Percentiles rank a stretch among this genome's conserved stretches.
Evolutionary conservation across 805 yeast genomes (phyloP).

Genomic region (Candida insectalens): DNA sequence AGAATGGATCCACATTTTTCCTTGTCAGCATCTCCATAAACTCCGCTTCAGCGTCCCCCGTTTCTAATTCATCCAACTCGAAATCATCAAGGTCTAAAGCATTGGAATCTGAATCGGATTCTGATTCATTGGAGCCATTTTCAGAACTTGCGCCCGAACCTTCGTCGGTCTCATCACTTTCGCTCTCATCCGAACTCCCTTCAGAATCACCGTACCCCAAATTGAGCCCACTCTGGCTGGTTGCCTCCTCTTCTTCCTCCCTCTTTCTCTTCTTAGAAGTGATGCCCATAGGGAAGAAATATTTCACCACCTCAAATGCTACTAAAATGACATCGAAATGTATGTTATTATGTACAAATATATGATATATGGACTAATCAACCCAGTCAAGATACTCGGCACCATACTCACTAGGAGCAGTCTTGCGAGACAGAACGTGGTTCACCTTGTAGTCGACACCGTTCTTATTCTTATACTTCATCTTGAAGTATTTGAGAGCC

Average conservation of each 20-base stretch:
- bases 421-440: constrained; percentile 50
- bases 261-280: constrained; percentile 6
- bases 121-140: neutral
- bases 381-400: constrained; percentile 39
- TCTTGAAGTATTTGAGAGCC: constrained; percentile 52
- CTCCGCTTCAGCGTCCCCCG: neutral
- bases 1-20: constrained; percentile 5
- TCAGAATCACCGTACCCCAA: neutral
- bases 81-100: constrained; percentile 11
- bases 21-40: constrained; percentile 6
- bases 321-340: too few relatives aligned
- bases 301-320: too few relatives aligned
- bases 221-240: too few relatives aligned
- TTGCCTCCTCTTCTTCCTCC: constrained; percentile 2
- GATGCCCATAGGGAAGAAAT: too few relatives aligned
- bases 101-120: neutral
- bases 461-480: constrained; percentile 38
- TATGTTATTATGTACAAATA: too few relatives aligned
- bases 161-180: neutral
- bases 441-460: constrained; percentile 58
- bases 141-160: neutral
- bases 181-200: neutral
- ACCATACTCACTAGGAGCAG: constrained; percentile 32
- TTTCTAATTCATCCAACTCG: constrained; percentile 5
- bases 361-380: constrained; percentile 17